Evolutionary conservation across 306 rosid species (phyloP).

Genomic region (Inga oerstediana): DNA sequence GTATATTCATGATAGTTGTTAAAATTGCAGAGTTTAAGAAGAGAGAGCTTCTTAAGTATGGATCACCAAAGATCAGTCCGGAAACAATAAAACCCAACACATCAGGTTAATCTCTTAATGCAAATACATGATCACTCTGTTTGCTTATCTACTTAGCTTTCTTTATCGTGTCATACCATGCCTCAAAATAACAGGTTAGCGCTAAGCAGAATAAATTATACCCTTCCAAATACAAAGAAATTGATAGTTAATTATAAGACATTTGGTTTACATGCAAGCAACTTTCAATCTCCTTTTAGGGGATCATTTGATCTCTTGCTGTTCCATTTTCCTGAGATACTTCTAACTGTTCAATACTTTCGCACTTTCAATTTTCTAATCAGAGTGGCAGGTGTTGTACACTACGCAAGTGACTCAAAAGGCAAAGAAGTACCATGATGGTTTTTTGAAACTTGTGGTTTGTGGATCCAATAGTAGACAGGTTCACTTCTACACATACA

Average conservation of each 20-base stretch:
- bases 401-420: conserved; percentile 80
- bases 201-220: background rate
- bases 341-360: conserved; percentile 24
- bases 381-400: conserved; percentile 85
- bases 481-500: conserved; percentile 50
- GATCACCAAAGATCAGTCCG: conserved; percentile 58
- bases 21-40: conserved; percentile 76
- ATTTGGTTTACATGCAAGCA: background rate
- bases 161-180: conserved; percentile 16
- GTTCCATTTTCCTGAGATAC: background rate
- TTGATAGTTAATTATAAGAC: conserved; percentile 12
- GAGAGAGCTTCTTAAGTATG: conserved; percentile 71
- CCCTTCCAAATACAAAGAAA: background rate
- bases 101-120: conserved; percentile 54
- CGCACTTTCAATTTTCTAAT: conserved; percentile 11
- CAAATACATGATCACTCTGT: background rate
- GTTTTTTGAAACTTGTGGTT: conserved; percentile 55
- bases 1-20: conserved; percentile 31
- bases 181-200: conserved; percentile 19
- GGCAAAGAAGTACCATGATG: conserved; percentile 88
- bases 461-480: conserved; percentile 62
- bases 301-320: background rate
- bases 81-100: conserved; percentile 44
- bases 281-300: conserved; percentile 15
- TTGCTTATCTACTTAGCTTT: conserved; percentile 22